Evolutionary conservation across 768 basidiomycete genomes (phyloP).

Genomic region (Suillus clintonianus): DNA sequence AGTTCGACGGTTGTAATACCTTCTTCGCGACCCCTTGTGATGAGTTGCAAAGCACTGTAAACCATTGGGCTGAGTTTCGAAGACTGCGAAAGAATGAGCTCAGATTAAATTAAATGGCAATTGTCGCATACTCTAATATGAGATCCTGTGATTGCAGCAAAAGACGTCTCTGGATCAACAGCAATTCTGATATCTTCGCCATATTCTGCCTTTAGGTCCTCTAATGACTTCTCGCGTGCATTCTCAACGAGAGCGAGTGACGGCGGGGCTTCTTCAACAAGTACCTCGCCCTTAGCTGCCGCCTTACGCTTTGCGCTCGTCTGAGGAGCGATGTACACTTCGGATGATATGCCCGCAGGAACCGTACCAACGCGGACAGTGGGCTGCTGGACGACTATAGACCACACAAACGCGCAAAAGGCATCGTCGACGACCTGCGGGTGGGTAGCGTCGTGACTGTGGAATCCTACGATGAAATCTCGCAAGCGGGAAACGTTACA

Average conservation of each 20-base stretch:
- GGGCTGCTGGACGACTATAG: conserved; percentile 71
- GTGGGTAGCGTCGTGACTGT: conserved; percentile 40
- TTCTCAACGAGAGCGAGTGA: conserved; percentile 57
- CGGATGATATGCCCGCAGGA: conserved; percentile 56
- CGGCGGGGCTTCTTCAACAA: conserved; percentile 42
- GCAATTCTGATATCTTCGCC: conserved; percentile 72
- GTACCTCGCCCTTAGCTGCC: conserved; percentile 54
- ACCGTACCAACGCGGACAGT: conserved; percentile 75
- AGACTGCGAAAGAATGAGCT: conserved; percentile 45
- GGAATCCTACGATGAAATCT: conserved; percentile 71
- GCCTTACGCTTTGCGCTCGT: conserved; percentile 66
- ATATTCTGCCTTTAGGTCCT: conserved; percentile 56
- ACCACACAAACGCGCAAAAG: conserved; percentile 83
- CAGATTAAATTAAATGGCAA: conserved; percentile 7
- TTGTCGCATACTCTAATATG: conserved; percentile 68
- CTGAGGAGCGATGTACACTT: conserved; percentile 82
- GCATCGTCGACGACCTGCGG: conserved; percentile 70
- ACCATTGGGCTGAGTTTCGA: conserved; percentile 83
- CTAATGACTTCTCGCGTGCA: conserved; percentile 54
- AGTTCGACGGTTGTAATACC: conserved; percentile 81
- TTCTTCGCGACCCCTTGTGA: conserved; percentile 77
- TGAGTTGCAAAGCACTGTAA: conserved; percentile 79
- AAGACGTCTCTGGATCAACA: conserved; percentile 71
- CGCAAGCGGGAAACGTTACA: conserved; percentile 71
- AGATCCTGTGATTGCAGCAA: conserved; percentile 81